Base-by-base conservation (phyloP, 495 filamentous ascomycete genomes). In the Penicillium nucicola region DNA sequence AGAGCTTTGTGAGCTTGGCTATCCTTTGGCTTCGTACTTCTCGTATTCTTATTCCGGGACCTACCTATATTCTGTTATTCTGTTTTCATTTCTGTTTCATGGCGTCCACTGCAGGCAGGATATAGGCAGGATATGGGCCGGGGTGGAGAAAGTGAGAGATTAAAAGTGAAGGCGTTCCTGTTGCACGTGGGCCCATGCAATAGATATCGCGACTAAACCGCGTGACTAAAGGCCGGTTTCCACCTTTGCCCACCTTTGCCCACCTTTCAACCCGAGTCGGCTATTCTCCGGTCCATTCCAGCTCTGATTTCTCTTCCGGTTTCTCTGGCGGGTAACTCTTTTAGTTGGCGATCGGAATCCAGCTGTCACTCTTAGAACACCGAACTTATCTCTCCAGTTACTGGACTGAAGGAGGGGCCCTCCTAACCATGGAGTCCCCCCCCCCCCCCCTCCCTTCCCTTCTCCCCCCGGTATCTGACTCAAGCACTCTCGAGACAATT, bases 1-100 rank as follows among this genome's bases (percentile, higher is more conserved):
- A 49, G 28, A 45, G 15, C 31, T 12, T 19, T 23, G 25, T 31
- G 42, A 43, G 22, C 58, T 61, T 61, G 58, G 54, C 53, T 45
- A 28, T 13, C 25, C 28, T 42, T 35, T 5, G n/a, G 15, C 11
- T 34, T 23, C 13, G 18, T 33, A 20, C 20, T 35, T 39, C 25
- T 28, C 25, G 25, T 28, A 28, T 19, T 18, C 14, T 11, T 10
- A n/a, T 32, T n/a, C 12, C 28, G 12, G 12, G 0, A 15, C n/a
- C 1, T 14, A 11, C 15, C 38, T 15, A 18, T 15, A 18, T 35
- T 20, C 14, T 11, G 31, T 20, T 17, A 20, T 39, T 33, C n/a
- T n/a, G n/a, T n/a, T n/a, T n/a, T n/a, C n/a, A n/a, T n/a, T n/a
- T n/a, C n/a, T n/a, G n/a, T n/a, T n/a, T n/a, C n/a, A n/a, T n/a